These are phyloP conservation scores for Skeletonema costatum DNA, from an alignment of 108 stramenopile genomes.

Conservation along the genomic window DNA sequence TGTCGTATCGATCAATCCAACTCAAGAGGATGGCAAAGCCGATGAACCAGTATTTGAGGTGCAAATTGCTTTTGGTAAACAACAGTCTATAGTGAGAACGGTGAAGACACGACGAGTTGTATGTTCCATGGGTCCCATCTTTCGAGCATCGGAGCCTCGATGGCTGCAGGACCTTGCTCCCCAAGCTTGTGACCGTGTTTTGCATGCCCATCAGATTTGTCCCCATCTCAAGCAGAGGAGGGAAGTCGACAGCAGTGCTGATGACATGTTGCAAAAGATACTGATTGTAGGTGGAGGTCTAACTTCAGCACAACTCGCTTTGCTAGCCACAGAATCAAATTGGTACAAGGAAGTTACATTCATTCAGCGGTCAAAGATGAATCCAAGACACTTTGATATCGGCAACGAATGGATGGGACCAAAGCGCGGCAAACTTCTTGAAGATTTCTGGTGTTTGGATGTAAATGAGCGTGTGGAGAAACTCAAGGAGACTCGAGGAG, in stretches of 20 bases:
- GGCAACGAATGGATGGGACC: constrained; percentile 45
- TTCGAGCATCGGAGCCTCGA: constrained; percentile 4
- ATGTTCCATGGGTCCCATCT: constrained; percentile 38
- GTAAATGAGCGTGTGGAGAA: background rate
- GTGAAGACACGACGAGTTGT: constrained; percentile 19
- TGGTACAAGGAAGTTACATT: constrained; percentile 15
- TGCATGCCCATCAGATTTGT: constrained; percentile 5
- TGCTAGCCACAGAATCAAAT: constrained; percentile 12
- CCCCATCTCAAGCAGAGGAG: constrained; percentile 9
- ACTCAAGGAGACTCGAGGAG: constrained; percentile 20
- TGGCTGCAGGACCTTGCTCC: background rate
- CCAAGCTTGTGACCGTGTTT: background rate
- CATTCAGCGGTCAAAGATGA: constrained; percentile 15
- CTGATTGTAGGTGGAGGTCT: constrained; percentile 15
- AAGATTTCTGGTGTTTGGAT: constrained; percentile 35
- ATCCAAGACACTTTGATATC: constrained; percentile 30
- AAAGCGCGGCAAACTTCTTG: constrained; percentile 21
- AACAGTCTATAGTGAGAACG: background rate
- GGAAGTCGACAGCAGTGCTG: background rate
- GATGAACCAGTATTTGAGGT: constrained; percentile 16
- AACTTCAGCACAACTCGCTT: constrained; percentile 12
- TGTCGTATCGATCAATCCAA: constrained; percentile 6
- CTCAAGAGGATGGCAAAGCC: background rate
- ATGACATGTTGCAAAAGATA: background rate
- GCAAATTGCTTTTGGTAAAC: background rate